Evolutionary conservation across 1,284 basidiomycete species (phyloP).

Genomic region (Pisolithus thermaeus): DNA sequence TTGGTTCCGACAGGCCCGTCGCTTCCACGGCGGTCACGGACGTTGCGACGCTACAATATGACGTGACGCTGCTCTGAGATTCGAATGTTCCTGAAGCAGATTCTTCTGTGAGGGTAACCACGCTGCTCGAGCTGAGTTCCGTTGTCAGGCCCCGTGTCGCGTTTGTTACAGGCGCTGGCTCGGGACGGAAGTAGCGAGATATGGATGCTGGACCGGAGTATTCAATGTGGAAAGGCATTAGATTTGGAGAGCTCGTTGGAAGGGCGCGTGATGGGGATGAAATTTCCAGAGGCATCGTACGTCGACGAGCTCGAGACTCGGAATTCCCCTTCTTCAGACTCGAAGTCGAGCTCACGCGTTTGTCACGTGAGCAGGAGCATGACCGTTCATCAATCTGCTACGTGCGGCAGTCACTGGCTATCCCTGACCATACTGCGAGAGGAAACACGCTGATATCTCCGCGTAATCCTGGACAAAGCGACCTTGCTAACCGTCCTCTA

Average conservation of each 20-base stretch:
- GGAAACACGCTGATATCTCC: too few species aligned
- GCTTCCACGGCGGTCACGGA: slow-evolving; percentile 9
- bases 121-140: slow-evolving; percentile 13
- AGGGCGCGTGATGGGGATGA: slow-evolving; percentile 13
- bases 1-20: slow-evolving; percentile 3
- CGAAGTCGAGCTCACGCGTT: too few species aligned
- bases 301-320: background rate
- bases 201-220: slow-evolving; percentile 68
- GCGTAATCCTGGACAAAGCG: too few species aligned
- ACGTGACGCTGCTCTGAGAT: slow-evolving; percentile 1
- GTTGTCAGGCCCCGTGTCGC: slow-evolving; percentile 6
- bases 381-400: too few species aligned
- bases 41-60: too few species aligned
- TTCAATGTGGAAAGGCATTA: slow-evolving; percentile 77
- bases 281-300: slow-evolving; percentile 21
- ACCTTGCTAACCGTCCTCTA: too few species aligned
- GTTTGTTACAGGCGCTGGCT: slow-evolving; percentile 34
- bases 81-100: slow-evolving; percentile 5
- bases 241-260: slow-evolving; percentile 43
- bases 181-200: slow-evolving; percentile 63
- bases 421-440: too few species aligned
- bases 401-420: too few species aligned
- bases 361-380: background rate
- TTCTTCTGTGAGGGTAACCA: slow-evolving; percentile 8
- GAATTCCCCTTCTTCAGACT: too few species aligned